Evolutionary conservation across 352 stramenopile species (phyloP), one percentile per base, ranked within the genome.

Genomic region (Pythium dissimile): DNA sequence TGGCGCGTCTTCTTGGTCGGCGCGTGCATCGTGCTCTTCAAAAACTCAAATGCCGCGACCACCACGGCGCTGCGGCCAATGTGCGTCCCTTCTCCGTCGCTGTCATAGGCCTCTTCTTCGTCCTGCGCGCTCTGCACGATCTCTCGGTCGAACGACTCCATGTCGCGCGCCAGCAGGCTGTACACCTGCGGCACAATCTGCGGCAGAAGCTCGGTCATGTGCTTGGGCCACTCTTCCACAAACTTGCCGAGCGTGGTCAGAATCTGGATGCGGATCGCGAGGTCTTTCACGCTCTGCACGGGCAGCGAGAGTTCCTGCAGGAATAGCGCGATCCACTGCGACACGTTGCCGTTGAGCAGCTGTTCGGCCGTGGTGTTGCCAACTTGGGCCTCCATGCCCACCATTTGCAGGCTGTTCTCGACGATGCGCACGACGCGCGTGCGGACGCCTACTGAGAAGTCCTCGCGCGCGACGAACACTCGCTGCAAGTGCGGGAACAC

Each of bases 361-460:
- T 81, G 71, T 38, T 70, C 52, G 16, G 84, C 84, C 32, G 62
- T 62, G 4, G 51, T 50, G 47, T 89, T 89, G 31, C 84, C 84
- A n/a, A 89, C 71, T 45, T 91, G 79, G 5, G 84, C 80, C 46
- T 90, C 80, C 70, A 93, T 91, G n/a, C 81, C 81, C 39, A 91
- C 75, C 79, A 91, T 91, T 6, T 88, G 62, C 18, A 93, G 54
- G 54, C 71, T 86, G 65, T 66, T 89, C 62, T 93, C 77, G 38
- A 93, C 80, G 38, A 93, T 89, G 16, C 78, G 75, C 50, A 80
- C 73, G 32, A 90, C 77, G 11, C 80, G 72, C 5, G 72, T 80
- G 35, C 78, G 71, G 8, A 84, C 76, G 13, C 76, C 68, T 1
- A 61, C 59, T 0, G 78, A 63, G 51, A 89, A 89, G 34, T 86